Percentiles rank a stretch among this genome's conserved stretches.
Conservation (phyloP, 2,329 filamentous ascomycete species). For the Colletotrichum tofieldiae region DNA sequence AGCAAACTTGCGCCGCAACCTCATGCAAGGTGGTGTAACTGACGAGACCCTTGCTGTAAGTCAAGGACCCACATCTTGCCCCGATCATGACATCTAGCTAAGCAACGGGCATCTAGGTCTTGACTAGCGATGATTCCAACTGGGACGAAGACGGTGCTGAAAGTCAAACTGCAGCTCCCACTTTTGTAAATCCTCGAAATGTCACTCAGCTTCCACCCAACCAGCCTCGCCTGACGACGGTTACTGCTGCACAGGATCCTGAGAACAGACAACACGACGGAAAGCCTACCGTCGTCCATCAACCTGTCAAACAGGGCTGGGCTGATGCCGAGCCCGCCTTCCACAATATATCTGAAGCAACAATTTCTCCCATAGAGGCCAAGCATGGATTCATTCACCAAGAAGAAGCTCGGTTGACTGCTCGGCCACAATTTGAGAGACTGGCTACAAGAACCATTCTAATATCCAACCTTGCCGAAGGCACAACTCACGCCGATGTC, state of each 20-base stretch:
- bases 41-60: constrained; percentile 64
- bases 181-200: constrained; percentile 1
- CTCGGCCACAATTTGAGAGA: constrained; percentile 52
- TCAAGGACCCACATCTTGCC: constrained; percentile 30
- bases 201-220: background rate
- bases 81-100: background rate
- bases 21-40: constrained; percentile 64
- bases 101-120: constrained; percentile 27
- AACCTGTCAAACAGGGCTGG: constrained; percentile 16
- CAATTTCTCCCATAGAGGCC: constrained; percentile 3
- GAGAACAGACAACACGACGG: background rate
- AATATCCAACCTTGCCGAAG: constrained; percentile 74
- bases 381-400: background rate
- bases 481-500: constrained; percentile 77
- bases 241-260: background rate
- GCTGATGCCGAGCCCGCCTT: constrained; percentile 9
- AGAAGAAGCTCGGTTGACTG: background rate
- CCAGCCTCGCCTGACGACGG: background rate
- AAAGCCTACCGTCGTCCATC: background rate
- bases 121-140: constrained; percentile 42
- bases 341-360: background rate
- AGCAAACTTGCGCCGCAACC: constrained; percentile 65
- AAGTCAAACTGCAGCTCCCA: background rate
- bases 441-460: constrained; percentile 71
- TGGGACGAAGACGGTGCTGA: constrained; percentile 29